Conservation (phyloP, 495 filamentous ascomycete species). For the Penicillium flavigenum region DNA sequence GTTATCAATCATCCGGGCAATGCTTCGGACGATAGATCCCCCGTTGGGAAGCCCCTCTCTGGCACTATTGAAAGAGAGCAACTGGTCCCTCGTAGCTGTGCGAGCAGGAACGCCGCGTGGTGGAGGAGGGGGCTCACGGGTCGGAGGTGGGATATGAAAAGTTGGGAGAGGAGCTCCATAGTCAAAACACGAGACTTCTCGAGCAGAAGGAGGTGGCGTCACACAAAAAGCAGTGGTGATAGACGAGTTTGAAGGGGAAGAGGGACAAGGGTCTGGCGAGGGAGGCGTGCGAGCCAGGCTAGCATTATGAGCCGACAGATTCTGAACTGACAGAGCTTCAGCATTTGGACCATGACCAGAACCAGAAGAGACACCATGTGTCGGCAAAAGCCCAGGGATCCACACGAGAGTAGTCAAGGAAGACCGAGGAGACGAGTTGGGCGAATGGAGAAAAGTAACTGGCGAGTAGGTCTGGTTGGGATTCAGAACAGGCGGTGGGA, state of each 20-base stretch:
- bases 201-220: conserved; percentile 1
- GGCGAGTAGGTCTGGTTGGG: not conserved
- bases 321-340: not conserved
- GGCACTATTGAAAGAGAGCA: conserved; percentile 3
- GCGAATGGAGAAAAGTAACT: not conserved
- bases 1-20: conserved; percentile 12
- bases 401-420: not conserved
- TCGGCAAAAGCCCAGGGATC: not conserved
- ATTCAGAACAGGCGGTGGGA: conserved; percentile 11
- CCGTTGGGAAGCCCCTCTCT: conserved; percentile 1
- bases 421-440: not conserved
- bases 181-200: not conserved
- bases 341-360: not conserved
- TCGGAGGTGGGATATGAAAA: conserved; percentile 1
- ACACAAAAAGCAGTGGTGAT: conserved; percentile 7
- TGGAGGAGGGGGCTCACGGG: not conserved
- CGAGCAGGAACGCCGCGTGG: not conserved
- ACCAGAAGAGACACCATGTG: not conserved
- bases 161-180: not conserved
- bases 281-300: not conserved
- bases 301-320: not conserved
- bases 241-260: not conserved
- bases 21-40: conserved; percentile 6
- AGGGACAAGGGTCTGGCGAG: not conserved
- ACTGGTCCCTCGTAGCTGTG: not conserved